A percentile compares a stretch with the other conserved stretches of the same genome.
Evolutionary conservation across 768 basidiomycete species (phyloP).

Genomic region (Lyophyllum atratum): DNA sequence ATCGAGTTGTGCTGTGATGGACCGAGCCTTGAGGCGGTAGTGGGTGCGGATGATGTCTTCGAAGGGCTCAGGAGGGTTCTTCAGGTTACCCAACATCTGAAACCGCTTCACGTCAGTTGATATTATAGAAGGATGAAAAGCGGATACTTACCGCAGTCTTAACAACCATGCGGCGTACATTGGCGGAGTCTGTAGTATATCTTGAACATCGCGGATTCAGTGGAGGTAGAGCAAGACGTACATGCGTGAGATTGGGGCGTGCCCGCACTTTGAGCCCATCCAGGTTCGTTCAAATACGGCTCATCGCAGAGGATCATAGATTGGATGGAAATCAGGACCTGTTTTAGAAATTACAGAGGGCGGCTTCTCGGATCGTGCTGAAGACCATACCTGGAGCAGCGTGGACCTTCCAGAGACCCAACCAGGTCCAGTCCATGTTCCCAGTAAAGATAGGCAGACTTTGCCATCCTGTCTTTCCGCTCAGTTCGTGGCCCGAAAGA

Average conservation of each 20-base stretch:
- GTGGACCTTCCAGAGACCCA: constrained; percentile 93
- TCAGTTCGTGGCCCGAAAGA: background rate
- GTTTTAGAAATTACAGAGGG: constrained; percentile 50
- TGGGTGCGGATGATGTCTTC: constrained; percentile 87
- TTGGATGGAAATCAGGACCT: constrained; percentile 94
- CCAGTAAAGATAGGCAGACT: constrained; percentile 89
- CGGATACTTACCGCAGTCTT: constrained; percentile 69
- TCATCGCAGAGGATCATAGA: constrained; percentile 96
- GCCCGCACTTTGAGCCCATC: constrained; percentile 75
- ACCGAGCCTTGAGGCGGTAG: constrained; percentile 81
- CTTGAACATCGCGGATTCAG: background rate
- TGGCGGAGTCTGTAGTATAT: constrained; percentile 72
- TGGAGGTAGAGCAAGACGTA: constrained; percentile 34
- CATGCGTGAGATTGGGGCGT: constrained; percentile 77
- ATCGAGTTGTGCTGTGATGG: constrained; percentile 73
- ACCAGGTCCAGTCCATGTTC: constrained; percentile 93
- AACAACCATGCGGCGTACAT: constrained; percentile 91
- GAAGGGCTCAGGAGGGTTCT: constrained; percentile 83
- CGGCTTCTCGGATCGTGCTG: background rate
- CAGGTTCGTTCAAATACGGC: constrained; percentile 92
- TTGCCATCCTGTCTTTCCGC: constrained; percentile 73
- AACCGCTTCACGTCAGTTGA: constrained; percentile 4
- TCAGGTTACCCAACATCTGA: constrained; percentile 85
- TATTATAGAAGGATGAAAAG: background rate
- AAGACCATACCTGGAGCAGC: constrained; percentile 66